A percentile compares a stretch with the other conserved stretches of the same genome.
These are phyloP conservation scores for Arthrinium phaeospermum DNA, from an alignment of 2,329 filamentous ascomycete genomes.

Conservation along the genomic window DNA sequence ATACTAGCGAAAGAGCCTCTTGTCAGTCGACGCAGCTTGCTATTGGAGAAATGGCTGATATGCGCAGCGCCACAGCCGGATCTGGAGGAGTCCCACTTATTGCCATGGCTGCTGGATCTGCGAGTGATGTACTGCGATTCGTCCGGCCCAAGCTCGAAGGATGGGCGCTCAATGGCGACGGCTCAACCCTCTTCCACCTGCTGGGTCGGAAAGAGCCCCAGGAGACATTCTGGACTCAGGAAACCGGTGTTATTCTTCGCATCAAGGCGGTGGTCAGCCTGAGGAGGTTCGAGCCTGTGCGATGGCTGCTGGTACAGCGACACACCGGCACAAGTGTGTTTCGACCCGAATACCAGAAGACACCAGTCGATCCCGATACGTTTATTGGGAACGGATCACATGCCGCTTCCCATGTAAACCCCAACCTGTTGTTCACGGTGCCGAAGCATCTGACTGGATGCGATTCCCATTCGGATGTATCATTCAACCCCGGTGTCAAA, in stretches of 20 bases:
- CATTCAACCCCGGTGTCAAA: slow-evolving; percentile 62
- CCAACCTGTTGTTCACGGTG: slow-evolving; percentile 62
- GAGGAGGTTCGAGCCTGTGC: slow-evolving; percentile 43
- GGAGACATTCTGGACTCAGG: slow-evolving; percentile 60
- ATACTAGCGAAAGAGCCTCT: slow-evolving; percentile 21
- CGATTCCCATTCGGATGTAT: slow-evolving; percentile 63
- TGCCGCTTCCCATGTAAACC: slow-evolving; percentile 57
- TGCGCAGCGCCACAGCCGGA: slow-evolving; percentile 36
- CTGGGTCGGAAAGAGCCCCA: slow-evolving; percentile 49
- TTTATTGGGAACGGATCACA: slow-evolving; percentile 30
- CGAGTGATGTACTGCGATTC: slow-evolving; percentile 63
- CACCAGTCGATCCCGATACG: slow-evolving; percentile 38
- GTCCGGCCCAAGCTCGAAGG: slow-evolving; percentile 54
- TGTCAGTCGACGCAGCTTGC: slow-evolving; percentile 52
- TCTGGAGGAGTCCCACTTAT: slow-evolving; percentile 42
- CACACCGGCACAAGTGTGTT: slow-evolving; percentile 57
- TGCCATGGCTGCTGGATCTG: slow-evolving; percentile 60
- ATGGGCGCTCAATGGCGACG: slow-evolving; percentile 59
- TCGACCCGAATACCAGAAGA: slow-evolving; percentile 54
- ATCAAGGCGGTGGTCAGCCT: slow-evolving; percentile 54
- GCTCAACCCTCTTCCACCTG: slow-evolving; percentile 53
- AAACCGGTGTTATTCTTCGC: slow-evolving; percentile 54
- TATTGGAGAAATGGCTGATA: slow-evolving; percentile 59
- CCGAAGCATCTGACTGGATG: slow-evolving; percentile 58
- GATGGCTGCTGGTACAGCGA: slow-evolving; percentile 62